Evolutionary conservation across 2,329 filamentous ascomycete genomes (phyloP), one percentile per base, ranked within the genome.

Genomic region (Xylaria sp.): DNA sequence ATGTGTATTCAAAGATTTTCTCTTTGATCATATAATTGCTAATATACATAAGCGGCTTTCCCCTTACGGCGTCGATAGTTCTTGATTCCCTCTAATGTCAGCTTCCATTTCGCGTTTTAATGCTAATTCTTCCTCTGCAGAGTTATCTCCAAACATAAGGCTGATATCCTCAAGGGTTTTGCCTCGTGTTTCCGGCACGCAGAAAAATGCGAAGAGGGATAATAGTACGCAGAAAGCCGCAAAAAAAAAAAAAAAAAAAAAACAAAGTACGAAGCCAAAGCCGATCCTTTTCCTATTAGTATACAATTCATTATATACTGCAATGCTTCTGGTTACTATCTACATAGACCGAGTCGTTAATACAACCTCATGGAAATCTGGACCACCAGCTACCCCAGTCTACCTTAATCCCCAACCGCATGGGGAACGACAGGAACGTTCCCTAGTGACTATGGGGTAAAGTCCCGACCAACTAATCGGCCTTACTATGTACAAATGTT

Each of bases 111-210:
- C 33, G 17, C 14, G 49, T 40, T 21, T 33, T 14, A 52, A 5
- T 21, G 15, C 49, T 40, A 40, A 77, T 67, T 79, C 77, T 62
- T 77, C 74, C 17, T 75, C 69, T 2, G 75, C 76, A 0, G 71
- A 73, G 6, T 72, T 74, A 47, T 79, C 78, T 1, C 78, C 78
- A 69, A 81, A 82, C 0, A 81, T 74, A 1, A 70, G 67, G 64
- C 86, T 84, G 83, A 87, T 87, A 55, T 86, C 82, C 69, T 87
- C 84, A 0, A 87, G 76, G 0, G 79, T 84, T 66, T 75, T 78
- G 17, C 84, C 84, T 50, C 79, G 81, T 0, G 86, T 89, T 70
- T 89, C 86, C 0, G 86, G 86, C 0, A 88, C 82, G 51, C 84
- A 80, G 66, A 86, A 81, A 63, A 75, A 84, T 0, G 82, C 81